These are phyloP conservation scores for Globisporangium rhizosaccharum DNA, from an alignment of 352 stramenopile genomes.

Conservation along the genomic window DNA sequence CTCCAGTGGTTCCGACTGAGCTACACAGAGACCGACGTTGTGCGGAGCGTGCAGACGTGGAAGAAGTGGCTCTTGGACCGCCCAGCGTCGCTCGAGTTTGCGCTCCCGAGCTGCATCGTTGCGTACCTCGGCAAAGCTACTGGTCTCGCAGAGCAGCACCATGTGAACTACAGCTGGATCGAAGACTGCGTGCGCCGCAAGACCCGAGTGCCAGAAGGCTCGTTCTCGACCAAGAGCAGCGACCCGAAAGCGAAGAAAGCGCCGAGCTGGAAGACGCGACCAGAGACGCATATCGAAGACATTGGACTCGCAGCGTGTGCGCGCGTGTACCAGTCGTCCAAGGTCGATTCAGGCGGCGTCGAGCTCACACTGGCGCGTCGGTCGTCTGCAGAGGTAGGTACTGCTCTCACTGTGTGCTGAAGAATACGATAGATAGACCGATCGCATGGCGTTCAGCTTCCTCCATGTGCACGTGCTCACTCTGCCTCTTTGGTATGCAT, in stretches of 20 bases:
- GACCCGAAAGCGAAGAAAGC: conserved; percentile 5
- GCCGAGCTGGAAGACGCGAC: conserved; percentile 44
- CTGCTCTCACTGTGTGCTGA: not conserved
- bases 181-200: conserved; percentile 70
- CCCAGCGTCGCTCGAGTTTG: conserved; percentile 29
- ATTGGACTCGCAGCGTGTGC: conserved; percentile 34
- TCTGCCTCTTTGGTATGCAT: not conserved
- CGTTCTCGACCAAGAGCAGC: conserved; percentile 25
- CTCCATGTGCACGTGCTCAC: not conserved
- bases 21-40: conserved; percentile 41
- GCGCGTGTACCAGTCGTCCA: conserved; percentile 39
- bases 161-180: conserved; percentile 78
- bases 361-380: conserved; percentile 50
- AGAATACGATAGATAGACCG: not conserved
- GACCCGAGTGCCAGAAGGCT: conserved; percentile 41
- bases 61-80: conserved; percentile 29
- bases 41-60: conserved; percentile 36
- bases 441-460: not conserved
- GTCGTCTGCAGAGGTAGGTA: conserved; percentile 34
- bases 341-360: conserved; percentile 22
- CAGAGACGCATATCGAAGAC: conserved; percentile 45
- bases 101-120: conserved; percentile 51
- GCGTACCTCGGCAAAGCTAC: conserved; percentile 47
- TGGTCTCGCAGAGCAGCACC: conserved; percentile 44
- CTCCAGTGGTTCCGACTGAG: conserved; percentile 39